These are phyloP conservation scores for Pleurotus platypus DNA, from an alignment of 768 basidiomycete species.

Conservation along the genomic window DNA sequence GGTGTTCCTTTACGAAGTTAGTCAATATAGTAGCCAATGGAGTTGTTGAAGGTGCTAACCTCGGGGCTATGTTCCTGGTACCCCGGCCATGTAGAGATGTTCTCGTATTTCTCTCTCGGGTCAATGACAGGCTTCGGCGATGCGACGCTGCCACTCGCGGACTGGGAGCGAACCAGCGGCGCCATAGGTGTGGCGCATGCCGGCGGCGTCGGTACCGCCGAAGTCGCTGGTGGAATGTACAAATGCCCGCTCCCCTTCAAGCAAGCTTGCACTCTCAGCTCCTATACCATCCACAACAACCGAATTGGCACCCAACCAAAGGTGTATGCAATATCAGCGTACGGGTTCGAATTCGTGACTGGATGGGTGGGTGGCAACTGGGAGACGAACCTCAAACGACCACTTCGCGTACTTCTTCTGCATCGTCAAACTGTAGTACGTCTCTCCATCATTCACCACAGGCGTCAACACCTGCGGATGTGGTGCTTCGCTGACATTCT, in stretches of 20 bases:
- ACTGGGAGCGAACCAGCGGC: neutral
- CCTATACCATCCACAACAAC: neutral
- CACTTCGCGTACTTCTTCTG: neutral
- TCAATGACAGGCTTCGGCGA: neutral
- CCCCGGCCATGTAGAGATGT: neutral
- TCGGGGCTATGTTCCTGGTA: slow-evolving; percentile 1
- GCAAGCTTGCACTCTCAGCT: neutral
- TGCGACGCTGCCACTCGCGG: neutral
- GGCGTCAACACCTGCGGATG: slow-evolving; percentile 3
- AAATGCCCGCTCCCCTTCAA: slow-evolving; percentile 1
- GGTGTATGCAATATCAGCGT: no score
- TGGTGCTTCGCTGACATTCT: neutral
- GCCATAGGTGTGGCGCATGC: neutral
- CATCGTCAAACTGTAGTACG: neutral
- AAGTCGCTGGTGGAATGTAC: neutral
- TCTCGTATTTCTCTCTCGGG: neutral
- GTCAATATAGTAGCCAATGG: neutral
- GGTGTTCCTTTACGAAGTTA: neutral
- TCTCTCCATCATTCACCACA: neutral
- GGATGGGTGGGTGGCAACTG: neutral
- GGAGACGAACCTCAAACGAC: neutral
- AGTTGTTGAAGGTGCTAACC: neutral
- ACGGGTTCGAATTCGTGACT: no score
- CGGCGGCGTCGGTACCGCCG: neutral
- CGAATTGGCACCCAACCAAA: neutral